Percentiles rank a stretch among this genome's conserved stretches.
phyloP scores from a whole-genome alignment of 345 rosid genomes.

The Bruguiera parviflora region DNA sequence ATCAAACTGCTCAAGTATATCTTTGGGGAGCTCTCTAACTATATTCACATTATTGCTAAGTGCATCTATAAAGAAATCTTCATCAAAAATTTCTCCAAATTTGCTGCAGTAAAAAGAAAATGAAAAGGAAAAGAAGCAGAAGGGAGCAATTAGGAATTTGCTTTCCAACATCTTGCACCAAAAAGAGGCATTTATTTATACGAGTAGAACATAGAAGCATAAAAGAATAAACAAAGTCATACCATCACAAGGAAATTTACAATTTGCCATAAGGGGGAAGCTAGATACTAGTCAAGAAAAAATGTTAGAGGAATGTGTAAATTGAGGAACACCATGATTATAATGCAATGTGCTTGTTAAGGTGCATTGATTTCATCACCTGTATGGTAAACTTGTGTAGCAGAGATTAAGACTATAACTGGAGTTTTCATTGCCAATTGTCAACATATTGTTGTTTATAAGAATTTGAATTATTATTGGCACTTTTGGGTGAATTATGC shows the following conservation, averaged over 20 bases:
- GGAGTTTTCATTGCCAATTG: too few species aligned
- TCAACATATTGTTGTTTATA: too few species aligned
- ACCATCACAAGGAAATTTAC: background rate
- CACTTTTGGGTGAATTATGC: too few species aligned
- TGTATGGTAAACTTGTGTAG: too few species aligned
- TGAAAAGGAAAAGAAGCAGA: slow-evolving; percentile 18
- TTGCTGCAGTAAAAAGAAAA: slow-evolving; percentile 48
- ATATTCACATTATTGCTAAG: slow-evolving; percentile 75
- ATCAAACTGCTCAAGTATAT: slow-evolving; percentile 73
- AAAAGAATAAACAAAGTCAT: background rate
- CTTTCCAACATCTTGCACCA: slow-evolving; percentile 13
- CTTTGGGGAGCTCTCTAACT: slow-evolving; percentile 73
- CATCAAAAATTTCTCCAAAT: slow-evolving; percentile 91
- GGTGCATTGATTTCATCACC: background rate
- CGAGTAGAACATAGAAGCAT: background rate
- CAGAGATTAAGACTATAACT: too few species aligned
- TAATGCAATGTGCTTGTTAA: background rate
- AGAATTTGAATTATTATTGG: too few species aligned
- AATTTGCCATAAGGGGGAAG: background rate
- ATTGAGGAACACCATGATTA: background rate
- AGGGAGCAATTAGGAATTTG: slow-evolving; percentile 7
- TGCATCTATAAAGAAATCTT: slow-evolving; percentile 73
- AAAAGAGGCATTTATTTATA: background rate
- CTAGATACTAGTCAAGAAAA: background rate
- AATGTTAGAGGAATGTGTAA: background rate